Base-by-base conservation (phyloP, 2,329 filamentous ascomycete species). In the Purpureocillium takamizusanense region DNA sequence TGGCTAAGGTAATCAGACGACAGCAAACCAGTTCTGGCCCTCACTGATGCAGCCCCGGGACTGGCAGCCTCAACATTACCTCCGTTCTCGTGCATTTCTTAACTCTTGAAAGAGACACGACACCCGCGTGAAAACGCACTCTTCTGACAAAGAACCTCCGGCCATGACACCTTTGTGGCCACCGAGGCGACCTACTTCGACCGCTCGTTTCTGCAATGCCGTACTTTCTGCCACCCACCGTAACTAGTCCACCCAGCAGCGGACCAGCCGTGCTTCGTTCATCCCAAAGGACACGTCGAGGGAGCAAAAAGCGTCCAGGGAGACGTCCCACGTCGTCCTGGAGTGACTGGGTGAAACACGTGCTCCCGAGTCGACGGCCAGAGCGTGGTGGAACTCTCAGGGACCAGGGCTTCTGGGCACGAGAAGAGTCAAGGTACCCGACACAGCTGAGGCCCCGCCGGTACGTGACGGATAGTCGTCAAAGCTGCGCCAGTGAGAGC, bases 351-450 rank as follows among this genome's bases (percentile, higher is more conserved):
- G 51, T 74, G 36, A 64, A 53, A 40, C 67, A 53, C 37, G 57
- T 75, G 3, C 54, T 72, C 9, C 72, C 72, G 0, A 70, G 63
- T 43, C 61, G 66, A 40, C 66, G 64, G 7, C 60, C 67, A 1
- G 73, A 76, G 44, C 63, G 65, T 23, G 70, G 73, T 15, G 65
- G 71, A 9, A 75, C 72, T 1, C 39, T 55, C 31, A 66, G 69
- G 30, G 39, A 45, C 17, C 48, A 49, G 5, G 51, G 55, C 2
- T 56, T 51, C 36, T 57, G 50, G 55, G 52, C 56, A 25, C 37
- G 42, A 14, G 29, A 45, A 38, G 49, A 51, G 10, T 29, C 37
- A 8, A 33, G 33, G 16, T 37, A 44, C 8, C 29, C 13, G 4
- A 12, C 16, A 7, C 17, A 33, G 28, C 27, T 29, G n/a, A 31